Conservation (phyloP, 73 alveolate species). For the Chromera velia region DNA sequence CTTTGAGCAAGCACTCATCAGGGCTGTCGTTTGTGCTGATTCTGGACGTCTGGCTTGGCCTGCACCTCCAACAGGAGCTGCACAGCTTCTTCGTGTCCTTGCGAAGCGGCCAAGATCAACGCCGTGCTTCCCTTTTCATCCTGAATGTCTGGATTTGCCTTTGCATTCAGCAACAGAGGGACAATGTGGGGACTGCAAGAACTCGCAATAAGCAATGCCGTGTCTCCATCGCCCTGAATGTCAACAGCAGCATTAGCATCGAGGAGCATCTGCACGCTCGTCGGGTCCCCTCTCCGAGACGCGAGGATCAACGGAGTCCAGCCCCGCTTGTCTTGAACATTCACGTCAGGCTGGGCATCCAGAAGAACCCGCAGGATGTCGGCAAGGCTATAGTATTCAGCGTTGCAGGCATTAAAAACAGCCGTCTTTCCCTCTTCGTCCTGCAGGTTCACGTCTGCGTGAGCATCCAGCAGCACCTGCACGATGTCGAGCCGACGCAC, state of each 20-base stretch:
- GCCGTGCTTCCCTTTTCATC: neutral
- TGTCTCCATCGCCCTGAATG: conserved; percentile 38
- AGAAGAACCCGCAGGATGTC: neutral
- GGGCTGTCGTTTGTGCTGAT: too few relatives aligned
- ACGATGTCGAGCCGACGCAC: neutral
- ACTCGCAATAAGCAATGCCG: conserved; percentile 71
- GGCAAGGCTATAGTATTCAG: neutral
- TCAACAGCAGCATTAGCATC: neutral
- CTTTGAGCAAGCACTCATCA: too few relatives aligned
- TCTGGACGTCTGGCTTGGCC: too few relatives aligned
- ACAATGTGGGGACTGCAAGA: conserved; percentile 60
- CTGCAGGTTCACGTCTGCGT: neutral
- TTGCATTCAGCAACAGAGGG: conserved; percentile 52
- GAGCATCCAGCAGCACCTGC: neutral
- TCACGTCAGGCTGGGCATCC: neutral
- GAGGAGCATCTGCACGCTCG: neutral
- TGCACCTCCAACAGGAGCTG: neutral
- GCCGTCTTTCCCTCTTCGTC: neutral
- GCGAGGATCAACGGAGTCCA: neutral
- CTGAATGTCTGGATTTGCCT: conserved; percentile 30
- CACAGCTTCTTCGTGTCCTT: neutral
- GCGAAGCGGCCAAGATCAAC: neutral
- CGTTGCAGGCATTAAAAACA: neutral
- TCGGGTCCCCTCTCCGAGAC: neutral
- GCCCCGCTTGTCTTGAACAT: neutral